phyloP scores from a whole-genome alignment of 176 grass and related monocot genomes.

The Avena atlantica region DNA sequence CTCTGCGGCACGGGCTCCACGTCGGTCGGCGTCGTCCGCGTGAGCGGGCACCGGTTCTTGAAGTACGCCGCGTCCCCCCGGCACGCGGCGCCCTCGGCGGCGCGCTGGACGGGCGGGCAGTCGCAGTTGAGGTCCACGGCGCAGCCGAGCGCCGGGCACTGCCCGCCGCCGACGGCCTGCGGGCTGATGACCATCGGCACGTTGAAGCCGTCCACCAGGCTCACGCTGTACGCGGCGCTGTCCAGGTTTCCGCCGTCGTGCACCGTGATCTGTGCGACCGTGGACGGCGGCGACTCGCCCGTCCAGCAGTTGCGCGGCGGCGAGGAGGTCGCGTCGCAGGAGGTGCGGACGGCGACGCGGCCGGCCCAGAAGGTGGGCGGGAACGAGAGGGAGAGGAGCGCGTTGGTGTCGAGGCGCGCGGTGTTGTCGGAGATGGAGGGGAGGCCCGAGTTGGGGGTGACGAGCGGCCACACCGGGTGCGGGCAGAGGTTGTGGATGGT shows the following conservation, averaged over 20 bases:
- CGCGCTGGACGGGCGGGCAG: slow-evolving; percentile 37
- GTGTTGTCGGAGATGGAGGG: slow-evolving; percentile 62
- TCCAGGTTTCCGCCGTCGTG: slow-evolving; percentile 38
- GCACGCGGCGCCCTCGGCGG: slow-evolving; percentile 44
- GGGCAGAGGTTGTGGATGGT: slow-evolving; percentile 61
- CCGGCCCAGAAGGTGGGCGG: slow-evolving; percentile 50
- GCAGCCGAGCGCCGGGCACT: slow-evolving; percentile 50
- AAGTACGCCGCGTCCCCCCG: slow-evolving; percentile 36
- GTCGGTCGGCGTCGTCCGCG: slow-evolving; percentile 47
- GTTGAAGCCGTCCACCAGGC: slow-evolving; percentile 69
- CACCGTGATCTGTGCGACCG: slow-evolving; percentile 41
- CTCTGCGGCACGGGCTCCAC: slow-evolving; percentile 61
- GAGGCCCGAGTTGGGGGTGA: slow-evolving; percentile 49
- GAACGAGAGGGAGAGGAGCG: slow-evolving; percentile 42
- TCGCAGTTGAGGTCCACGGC: slow-evolving; percentile 48
- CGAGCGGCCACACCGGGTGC: slow-evolving; percentile 53
- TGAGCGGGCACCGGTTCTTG: slow-evolving; percentile 48
- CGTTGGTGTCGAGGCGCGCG: slow-evolving; percentile 45
- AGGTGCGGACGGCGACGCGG: slow-evolving; percentile 49
- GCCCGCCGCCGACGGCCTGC: slow-evolving; percentile 41
- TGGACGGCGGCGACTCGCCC: slow-evolving; percentile 37
- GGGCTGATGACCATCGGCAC: slow-evolving; percentile 54
- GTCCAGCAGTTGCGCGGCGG: slow-evolving; percentile 44
- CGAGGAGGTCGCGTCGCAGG: slow-evolving; percentile 42
- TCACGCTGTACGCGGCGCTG: slow-evolving; percentile 51